Evolutionary conservation across 1,284 basidiomycete genomes (phyloP).

Genomic region (Trametes sp.): DNA sequence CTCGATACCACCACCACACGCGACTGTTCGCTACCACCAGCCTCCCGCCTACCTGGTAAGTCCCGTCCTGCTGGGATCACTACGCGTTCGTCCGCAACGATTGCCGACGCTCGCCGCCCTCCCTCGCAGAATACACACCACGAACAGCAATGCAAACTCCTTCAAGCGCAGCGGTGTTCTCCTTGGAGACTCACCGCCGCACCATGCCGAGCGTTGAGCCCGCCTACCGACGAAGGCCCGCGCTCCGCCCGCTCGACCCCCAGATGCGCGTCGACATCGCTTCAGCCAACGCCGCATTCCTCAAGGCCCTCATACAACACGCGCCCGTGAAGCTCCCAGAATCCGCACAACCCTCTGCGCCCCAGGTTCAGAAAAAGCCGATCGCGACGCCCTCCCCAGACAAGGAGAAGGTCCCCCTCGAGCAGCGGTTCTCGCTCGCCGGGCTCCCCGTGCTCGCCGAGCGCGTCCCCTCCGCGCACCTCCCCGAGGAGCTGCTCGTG

Average conservation of each 20-base stretch:
- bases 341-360: neutral
- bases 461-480: constrained; percentile 35
- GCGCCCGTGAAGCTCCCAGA: neutral
- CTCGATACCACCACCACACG: neutral
- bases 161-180: neutral
- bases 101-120: constrained; percentile 1
- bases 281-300: neutral
- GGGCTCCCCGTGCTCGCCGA: constrained; percentile 36
- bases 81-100: neutral
- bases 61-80: neutral
- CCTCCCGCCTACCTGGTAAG: neutral
- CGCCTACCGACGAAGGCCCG: too few species aligned
- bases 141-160: neutral
- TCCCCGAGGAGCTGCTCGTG: constrained; percentile 43
- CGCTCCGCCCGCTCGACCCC: neutral
- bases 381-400: neutral
- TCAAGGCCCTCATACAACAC: neutral
- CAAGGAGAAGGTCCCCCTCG: neutral
- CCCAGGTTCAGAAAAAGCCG: neutral
- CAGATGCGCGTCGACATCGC: constrained; percentile 7
- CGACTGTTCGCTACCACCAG: too few species aligned
- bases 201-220: neutral
- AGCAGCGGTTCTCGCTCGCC: constrained; percentile 17
- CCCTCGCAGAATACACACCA: neutral
- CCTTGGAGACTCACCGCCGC: neutral